A percentile compares a stretch with the other conserved stretches of the same genome.
These are phyloP conservation scores for Coemansia brasiliensis DNA, from an alignment of 192 early-diverging fungal genomes.

Conservation along the genomic window DNA sequence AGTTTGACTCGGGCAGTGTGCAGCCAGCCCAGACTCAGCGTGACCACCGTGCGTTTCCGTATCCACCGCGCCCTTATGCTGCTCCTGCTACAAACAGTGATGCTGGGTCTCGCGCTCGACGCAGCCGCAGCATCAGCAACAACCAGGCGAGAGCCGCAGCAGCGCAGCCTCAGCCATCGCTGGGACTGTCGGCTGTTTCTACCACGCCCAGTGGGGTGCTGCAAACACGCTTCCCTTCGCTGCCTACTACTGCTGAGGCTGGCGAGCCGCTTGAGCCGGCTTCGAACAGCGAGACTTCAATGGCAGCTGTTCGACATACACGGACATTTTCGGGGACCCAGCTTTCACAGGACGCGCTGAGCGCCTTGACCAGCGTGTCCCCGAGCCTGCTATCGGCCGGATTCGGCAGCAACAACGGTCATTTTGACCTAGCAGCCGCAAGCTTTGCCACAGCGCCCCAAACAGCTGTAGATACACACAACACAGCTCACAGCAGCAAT, in stretches of 20 bases:
- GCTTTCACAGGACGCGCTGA: constrained; percentile 27
- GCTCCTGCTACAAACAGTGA: neutral
- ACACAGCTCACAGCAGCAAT: constrained; percentile 1
- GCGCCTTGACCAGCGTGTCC: constrained; percentile 16
- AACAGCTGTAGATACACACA: neutral
- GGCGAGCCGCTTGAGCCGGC: neutral
- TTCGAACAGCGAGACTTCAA: neutral
- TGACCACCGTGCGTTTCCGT: neutral
- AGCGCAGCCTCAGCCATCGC: constrained; percentile 3
- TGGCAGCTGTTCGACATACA: constrained; percentile 11
- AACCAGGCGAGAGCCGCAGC: neutral
- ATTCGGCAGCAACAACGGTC: neutral
- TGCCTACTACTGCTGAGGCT: neutral
- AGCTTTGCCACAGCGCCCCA: neutral
- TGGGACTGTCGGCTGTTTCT: constrained; percentile 20
- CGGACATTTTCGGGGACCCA: constrained; percentile 40
- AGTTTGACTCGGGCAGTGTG: constrained; percentile 19
- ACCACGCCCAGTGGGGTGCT: constrained; percentile 9
- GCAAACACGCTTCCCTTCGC: constrained; percentile 5
- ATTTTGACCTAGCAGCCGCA: constrained; percentile 5
- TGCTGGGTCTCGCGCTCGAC: constrained; percentile 5
- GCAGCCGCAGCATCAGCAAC: constrained; percentile 37
- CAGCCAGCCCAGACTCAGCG: neutral
- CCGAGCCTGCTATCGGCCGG: constrained; percentile 7
- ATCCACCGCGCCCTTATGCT: constrained; percentile 2